Evolutionary conservation across 129 eudicot genomes (phyloP).

Genomic region (Sambucus nigra): DNA sequence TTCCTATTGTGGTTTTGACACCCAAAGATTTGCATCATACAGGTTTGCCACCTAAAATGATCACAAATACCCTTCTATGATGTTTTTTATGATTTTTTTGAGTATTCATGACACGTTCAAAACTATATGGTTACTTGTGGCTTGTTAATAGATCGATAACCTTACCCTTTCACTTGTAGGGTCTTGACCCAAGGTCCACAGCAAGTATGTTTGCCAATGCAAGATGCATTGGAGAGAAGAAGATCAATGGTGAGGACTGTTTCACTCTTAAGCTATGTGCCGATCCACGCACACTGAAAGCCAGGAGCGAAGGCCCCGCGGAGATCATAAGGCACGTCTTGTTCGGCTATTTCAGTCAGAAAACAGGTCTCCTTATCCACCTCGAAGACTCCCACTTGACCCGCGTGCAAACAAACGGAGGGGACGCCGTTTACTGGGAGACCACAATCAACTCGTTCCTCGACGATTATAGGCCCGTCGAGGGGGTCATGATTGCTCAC

Average conservation of each 20-base stretch:
- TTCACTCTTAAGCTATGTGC: conserved; percentile 80
- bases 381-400: conserved; percentile 89
- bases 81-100: no score
- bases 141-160: background rate
- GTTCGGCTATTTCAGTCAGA: conserved; percentile 91
- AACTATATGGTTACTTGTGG: no score
- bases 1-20: no score
- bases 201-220: conserved; percentile 84
- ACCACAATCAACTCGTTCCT: conserved; percentile 84
- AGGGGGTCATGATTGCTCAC: conserved; percentile 94
- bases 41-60: no score
- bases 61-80: no score
- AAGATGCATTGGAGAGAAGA: conserved; percentile 87
- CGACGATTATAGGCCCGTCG: conserved; percentile 73
- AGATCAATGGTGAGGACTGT: conserved; percentile 84
- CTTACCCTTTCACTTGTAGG: conserved; percentile 27
- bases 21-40: no score
- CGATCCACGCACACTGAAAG: conserved; percentile 67
- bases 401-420: conserved; percentile 72
- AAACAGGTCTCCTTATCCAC: conserved; percentile 70
- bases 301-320: conserved; percentile 93
- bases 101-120: no score
- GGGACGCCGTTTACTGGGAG: conserved; percentile 93
- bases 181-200: conserved; percentile 82
- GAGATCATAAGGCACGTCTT: conserved; percentile 87